Base-by-base conservation (phyloP, 176 grass and related monocot species). In the Urochloa ruziziensis region DNA sequence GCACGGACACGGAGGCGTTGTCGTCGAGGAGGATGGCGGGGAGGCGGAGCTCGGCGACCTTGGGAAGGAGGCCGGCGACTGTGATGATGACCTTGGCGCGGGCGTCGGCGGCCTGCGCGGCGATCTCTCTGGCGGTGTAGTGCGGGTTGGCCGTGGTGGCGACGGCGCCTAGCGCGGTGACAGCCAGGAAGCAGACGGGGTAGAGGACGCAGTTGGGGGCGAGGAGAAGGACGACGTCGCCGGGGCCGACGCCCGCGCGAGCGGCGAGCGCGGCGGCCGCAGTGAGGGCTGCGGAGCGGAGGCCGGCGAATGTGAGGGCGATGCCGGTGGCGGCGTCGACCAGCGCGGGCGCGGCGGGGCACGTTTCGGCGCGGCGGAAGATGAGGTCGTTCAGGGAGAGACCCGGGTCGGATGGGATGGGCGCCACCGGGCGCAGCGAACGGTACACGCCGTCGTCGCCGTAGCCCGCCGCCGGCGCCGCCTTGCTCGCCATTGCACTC, bases 201-300 rank as follows among this genome's bases (percentile, higher is more conserved):
- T 91, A 93, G 74, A 91, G 91, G 56, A 95, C n/a, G 49, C 86
- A 95, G 70, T 98, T 98, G 46, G 93, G 96, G 14, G 89, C 87
- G 47, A 95, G 76, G 40, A 98, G 56, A 48, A 98, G 89, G 24
- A 98, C 76, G 37, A 89, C 82, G 40, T 98, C 96, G 33, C 88
- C 86, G 59, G 63, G 84, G 4, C 79, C 24, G 21, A 98, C 64
- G 72, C 87, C 91, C 32, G 82, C 84, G 37, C 82, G 80, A 66
- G 87, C 80, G 19, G 90, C 73, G 12, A 98, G 81, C 5, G 87
- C 91, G 59, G 36, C 82, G 24, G 89, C 91, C 0, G 89, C 49
- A 6, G 82, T 32, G 54, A 46, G 77, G 15, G 93, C 72, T 1
- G 79, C 82, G 2, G 92, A 93, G 60, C 78, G 86, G 39, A 98